Percentiles rank a stretch among this genome's conserved stretches.
phyloP scores from a whole-genome alignment of 2,329 filamentous ascomycete genomes.

The Fusarium denticulatum region DNA sequence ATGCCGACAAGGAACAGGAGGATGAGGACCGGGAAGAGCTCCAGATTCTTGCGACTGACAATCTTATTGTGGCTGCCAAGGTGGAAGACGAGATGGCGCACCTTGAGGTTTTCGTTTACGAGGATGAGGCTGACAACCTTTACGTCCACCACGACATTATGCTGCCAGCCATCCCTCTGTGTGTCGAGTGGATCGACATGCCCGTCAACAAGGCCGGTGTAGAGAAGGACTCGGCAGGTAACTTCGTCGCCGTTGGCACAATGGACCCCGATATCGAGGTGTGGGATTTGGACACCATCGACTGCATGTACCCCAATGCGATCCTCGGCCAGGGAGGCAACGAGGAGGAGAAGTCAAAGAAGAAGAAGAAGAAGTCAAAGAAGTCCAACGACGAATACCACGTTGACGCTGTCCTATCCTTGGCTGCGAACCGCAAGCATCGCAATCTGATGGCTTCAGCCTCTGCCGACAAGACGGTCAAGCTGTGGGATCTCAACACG shows the following conservation, averaged over 20 bases:
- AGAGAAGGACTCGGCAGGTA: constrained; percentile 75
- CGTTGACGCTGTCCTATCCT: constrained; percentile 89
- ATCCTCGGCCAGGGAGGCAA: constrained; percentile 83
- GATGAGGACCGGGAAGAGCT: constrained; percentile 93
- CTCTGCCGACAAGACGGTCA: constrained; percentile 96
- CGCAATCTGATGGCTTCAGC: constrained; percentile 93
- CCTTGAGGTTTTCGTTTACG: constrained; percentile 96
- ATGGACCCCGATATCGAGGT: constrained; percentile 99
- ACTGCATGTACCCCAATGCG: constrained; percentile 98
- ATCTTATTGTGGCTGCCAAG: constrained; percentile 89
- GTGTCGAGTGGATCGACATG: constrained; percentile 94
- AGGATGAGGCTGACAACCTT: constrained; percentile 93
- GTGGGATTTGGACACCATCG: constrained; percentile 95
- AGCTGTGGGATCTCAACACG: constrained; percentile 96
- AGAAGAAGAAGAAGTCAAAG: constrained; percentile 90
- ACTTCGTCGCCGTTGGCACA: constrained; percentile 94
- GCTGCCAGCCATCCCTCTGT: constrained; percentile 95
- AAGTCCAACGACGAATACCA: constrained; percentile 93
- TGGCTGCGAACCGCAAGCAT: constrained; percentile 92
- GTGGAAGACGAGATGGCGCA: constrained; percentile 97
- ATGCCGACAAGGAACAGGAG: constrained; percentile 74
- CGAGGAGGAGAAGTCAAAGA: constrained; percentile 74
- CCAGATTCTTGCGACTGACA: constrained; percentile 92
- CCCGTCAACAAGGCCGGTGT: constrained; percentile 78
- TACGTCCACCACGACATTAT: constrained; percentile 99